Conservation (phyloP, 2,329 filamentous ascomycete species). For the Ceratocystis destructans region DNA sequence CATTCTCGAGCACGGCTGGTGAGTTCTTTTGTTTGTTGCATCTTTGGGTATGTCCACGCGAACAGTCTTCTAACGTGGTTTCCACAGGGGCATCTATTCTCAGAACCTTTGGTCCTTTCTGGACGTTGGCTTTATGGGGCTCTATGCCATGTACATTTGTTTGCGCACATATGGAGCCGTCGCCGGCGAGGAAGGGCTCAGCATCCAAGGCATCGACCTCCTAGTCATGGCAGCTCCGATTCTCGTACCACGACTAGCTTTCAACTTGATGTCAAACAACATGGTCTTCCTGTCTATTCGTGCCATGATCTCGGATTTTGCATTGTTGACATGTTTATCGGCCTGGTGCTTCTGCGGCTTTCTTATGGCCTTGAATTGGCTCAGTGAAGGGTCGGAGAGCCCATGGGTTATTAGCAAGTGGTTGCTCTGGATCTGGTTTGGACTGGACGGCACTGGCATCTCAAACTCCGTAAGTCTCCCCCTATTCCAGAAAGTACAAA, state of each 20-base stretch:
- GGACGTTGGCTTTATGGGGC: constrained; percentile 61
- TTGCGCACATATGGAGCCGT: constrained; percentile 53
- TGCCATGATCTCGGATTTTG: constrained; percentile 77
- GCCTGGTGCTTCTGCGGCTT: constrained; percentile 78
- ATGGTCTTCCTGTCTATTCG: constrained; percentile 68
- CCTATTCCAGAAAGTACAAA: no score
- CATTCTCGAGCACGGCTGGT: constrained; percentile 59
- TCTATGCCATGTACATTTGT: constrained; percentile 55
- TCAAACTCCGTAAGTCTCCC: constrained; percentile 35
- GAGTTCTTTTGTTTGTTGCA: constrained; percentile 20
- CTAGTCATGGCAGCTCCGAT: constrained; percentile 66
- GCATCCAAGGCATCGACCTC: constrained; percentile 60
- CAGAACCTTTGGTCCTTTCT: constrained; percentile 84
- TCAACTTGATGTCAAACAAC: constrained; percentile 72
- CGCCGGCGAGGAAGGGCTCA: constrained; percentile 33
- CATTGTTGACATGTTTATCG: constrained; percentile 59
- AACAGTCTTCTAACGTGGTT: background rate
- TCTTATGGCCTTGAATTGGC: constrained; percentile 64
- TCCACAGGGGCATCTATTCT: constrained; percentile 59
- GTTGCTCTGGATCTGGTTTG: constrained; percentile 93
- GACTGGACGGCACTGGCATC: constrained; percentile 58
- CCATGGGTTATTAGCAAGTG: constrained; percentile 55
- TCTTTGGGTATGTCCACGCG: background rate
- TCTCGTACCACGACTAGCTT: constrained; percentile 63
- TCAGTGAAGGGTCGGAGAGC: constrained; percentile 47